Percentiles rank a stretch among this genome's conserved stretches.
phyloP scores from a whole-genome alignment of 2,329 filamentous ascomycete species.

The Fusarium annulatum region DNA sequence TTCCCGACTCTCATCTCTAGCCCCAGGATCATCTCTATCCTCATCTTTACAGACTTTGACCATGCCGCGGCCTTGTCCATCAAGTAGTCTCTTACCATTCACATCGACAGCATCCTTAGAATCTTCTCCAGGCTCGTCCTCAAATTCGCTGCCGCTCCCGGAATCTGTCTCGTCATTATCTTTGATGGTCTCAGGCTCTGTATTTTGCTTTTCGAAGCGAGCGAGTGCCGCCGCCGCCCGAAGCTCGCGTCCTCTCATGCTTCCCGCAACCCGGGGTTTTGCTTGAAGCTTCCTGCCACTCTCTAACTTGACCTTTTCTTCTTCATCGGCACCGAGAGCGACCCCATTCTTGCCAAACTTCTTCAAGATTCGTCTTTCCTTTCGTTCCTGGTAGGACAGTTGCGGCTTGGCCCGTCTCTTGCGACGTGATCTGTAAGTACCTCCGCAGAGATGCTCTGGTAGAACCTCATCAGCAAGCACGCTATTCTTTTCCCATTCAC shows the following conservation, averaged over 20 bases:
- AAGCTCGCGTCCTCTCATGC: constrained; percentile 78
- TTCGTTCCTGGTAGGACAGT: constrained; percentile 76
- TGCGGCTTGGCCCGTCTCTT: constrained; percentile 65
- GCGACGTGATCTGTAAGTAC: constrained; percentile 75
- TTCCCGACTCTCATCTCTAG: constrained; percentile 69
- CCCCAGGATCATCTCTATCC: constrained; percentile 59
- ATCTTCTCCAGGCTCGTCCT: constrained; percentile 57
- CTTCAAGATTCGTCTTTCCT: constrained; percentile 76
- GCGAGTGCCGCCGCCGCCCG: constrained; percentile 81
- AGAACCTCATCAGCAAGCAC: constrained; percentile 66
- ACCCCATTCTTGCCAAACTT: constrained; percentile 81
- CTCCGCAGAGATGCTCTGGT: constrained; percentile 82
- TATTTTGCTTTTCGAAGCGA: constrained; percentile 71
- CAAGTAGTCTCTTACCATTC: constrained; percentile 72
- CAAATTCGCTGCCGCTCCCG: constrained; percentile 61
- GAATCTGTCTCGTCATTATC: constrained; percentile 53
- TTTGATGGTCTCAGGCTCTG: constrained; percentile 52
- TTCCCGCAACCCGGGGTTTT: constrained; percentile 79
- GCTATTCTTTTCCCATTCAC: constrained; percentile 66
- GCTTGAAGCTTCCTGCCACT: constrained; percentile 69
- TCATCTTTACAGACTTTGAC: constrained; percentile 82
- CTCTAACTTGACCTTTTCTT: constrained; percentile 73
- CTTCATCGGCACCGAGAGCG: constrained; percentile 75
- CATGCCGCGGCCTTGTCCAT: constrained; percentile 74
- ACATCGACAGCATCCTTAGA: constrained; percentile 70